Percentiles rank a stretch among this genome's conserved stretches.
Evolutionary conservation across 1,139 yeast species (phyloP).

Genomic region (Chernovozyma sophiae-reginae): DNA sequence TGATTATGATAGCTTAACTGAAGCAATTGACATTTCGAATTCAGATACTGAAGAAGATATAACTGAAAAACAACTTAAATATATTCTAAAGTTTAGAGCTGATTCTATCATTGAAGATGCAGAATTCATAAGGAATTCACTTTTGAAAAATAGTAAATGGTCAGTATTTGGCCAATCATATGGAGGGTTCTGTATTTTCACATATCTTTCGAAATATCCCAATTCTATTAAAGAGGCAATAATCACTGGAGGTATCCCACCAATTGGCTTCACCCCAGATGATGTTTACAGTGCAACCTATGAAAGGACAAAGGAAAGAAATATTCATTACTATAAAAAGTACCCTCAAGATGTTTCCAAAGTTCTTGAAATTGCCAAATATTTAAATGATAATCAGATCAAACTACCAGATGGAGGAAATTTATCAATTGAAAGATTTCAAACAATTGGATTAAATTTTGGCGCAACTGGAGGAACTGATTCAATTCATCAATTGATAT

Average conservation of each 20-base stretch:
- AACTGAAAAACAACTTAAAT: constrained; percentile 27
- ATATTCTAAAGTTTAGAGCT: constrained; percentile 45
- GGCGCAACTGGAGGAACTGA: constrained; percentile 53
- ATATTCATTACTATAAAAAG: constrained; percentile 42
- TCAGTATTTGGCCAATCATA: constrained; percentile 53
- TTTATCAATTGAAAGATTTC: constrained; percentile 48
- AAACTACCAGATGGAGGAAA: constrained; percentile 48
- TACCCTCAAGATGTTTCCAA: constrained; percentile 42
- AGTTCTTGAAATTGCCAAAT: constrained; percentile 35
- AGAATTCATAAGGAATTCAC: constrained; percentile 36
- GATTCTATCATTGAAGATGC: constrained; percentile 49
- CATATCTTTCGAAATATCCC: constrained; percentile 47
- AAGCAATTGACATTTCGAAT: constrained; percentile 11
- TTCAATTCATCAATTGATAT: constrained; percentile 38
- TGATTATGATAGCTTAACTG: constrained; percentile 23
- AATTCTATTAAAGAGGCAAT: constrained; percentile 35
- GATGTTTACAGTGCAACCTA: constrained; percentile 49
- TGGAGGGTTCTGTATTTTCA: constrained; percentile 52
- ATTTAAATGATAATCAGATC: constrained; percentile 25
- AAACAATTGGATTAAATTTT: constrained; percentile 46
- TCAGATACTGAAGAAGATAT: constrained; percentile 15
- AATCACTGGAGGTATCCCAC: constrained; percentile 58
- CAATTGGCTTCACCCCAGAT: constrained; percentile 38
- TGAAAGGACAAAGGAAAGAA: constrained; percentile 42
- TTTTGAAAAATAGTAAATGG: constrained; percentile 38